Evolutionary conservation across 2,329 filamentous ascomycete species (phyloP).

Genomic region (Chaetomium globosum): DNA sequence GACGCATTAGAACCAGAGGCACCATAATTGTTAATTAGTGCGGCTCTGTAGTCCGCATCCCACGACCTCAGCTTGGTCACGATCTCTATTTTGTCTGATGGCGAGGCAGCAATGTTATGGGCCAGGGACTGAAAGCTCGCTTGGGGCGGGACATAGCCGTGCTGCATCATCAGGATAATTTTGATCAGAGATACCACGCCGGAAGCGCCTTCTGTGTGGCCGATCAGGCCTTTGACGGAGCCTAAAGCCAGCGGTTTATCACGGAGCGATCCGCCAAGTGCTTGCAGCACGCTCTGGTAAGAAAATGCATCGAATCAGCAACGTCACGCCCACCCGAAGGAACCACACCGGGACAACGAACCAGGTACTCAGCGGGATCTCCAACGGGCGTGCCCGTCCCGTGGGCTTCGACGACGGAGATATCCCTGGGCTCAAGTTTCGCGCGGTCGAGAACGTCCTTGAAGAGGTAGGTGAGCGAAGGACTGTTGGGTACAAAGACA

Average conservation of each 20-base stretch:
- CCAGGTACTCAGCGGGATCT: neutral
- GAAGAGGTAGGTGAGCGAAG: conserved; percentile 39
- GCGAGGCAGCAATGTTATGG: conserved; percentile 35
- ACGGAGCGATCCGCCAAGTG: neutral
- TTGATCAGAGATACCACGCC: conserved; percentile 43
- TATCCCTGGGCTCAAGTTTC: conserved; percentile 34
- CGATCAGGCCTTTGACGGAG: neutral
- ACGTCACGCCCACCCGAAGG: neutral
- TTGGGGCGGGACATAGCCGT: conserved; percentile 40
- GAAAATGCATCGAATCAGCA: neutral
- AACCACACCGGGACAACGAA: neutral
- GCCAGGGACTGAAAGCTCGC: conserved; percentile 41
- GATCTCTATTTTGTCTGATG: conserved; percentile 19
- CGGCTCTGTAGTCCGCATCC: conserved; percentile 15
- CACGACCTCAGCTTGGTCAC: neutral
- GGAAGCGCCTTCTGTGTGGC: conserved; percentile 29
- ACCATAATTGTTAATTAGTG: conserved; percentile 44
- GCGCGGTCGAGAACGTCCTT: conserved; percentile 39
- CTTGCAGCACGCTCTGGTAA: neutral
- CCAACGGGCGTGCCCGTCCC: conserved; percentile 45
- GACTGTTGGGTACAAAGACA: conserved; percentile 34
- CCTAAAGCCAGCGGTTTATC: neutral
- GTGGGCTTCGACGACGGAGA: conserved; percentile 46
- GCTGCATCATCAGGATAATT: conserved; percentile 39
- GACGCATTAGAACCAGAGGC: conserved; percentile 41